These are phyloP conservation scores for Borovskyia barvae DNA, from an alignment of 208 protist species.

Conservation along the genomic window DNA sequence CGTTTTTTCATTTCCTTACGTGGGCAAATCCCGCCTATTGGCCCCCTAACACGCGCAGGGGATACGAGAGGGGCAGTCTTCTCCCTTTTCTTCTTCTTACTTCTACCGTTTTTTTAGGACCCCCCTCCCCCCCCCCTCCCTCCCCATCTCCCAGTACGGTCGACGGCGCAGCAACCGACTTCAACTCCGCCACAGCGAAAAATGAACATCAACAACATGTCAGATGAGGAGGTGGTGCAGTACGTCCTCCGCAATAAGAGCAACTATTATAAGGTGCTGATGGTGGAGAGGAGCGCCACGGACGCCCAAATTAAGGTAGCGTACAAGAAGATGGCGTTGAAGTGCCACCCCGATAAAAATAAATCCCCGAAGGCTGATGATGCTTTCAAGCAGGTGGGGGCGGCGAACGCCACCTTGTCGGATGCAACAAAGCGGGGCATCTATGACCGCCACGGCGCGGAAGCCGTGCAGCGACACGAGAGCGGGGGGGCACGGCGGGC, in stretches of 20 bases:
- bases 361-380: constrained; percentile 72
- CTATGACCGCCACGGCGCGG: constrained; percentile 78
- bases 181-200: no score
- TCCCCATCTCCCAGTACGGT: background rate
- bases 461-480: constrained; percentile 84
- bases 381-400: constrained; percentile 89
- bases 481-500: constrained; percentile 35
- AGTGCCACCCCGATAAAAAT: constrained; percentile 92
- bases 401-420: constrained; percentile 64
- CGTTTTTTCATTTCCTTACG: no score
- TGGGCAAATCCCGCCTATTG: no score
- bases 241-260: constrained; percentile 72
- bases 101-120: background rate
- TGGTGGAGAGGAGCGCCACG: constrained; percentile 54
- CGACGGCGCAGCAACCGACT: no score
- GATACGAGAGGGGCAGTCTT: no score
- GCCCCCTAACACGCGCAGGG: no score
- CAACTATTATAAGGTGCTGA: constrained; percentile 85
- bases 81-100: background rate
- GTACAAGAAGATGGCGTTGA: constrained; percentile 89
- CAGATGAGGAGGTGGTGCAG: constrained; percentile 62
- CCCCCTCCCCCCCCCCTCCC: background rate
- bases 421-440: constrained; percentile 78
- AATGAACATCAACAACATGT: constrained; percentile 64
- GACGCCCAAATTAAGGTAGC: constrained; percentile 69